Evolutionary conservation across 345 rosid genomes (phyloP).

Genomic region (Triadica sebifera): DNA sequence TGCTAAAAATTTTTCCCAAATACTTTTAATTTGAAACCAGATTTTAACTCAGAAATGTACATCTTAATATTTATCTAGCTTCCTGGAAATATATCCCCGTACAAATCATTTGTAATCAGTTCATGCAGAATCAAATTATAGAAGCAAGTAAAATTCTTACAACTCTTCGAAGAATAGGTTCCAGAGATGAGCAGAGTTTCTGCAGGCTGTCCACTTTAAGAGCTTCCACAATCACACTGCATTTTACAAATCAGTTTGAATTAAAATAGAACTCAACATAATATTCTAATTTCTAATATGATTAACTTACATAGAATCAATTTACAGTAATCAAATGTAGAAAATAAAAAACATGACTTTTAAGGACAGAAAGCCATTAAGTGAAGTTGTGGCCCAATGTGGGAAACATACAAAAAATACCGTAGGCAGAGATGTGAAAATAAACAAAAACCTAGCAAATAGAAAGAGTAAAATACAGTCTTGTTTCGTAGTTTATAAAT

Average conservation of each 20-base stretch:
- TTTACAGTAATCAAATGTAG: background rate
- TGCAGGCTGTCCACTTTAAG: slow-evolving; percentile 93
- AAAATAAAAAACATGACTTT: background rate
- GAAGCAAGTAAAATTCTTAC: slow-evolving; percentile 44
- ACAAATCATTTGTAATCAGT: background rate
- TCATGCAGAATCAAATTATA: background rate
- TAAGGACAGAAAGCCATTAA: background rate
- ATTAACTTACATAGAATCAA: background rate
- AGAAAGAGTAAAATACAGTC: background rate
- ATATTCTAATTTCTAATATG: background rate
- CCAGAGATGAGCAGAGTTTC: slow-evolving; percentile 95
- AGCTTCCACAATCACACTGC: slow-evolving; percentile 96
- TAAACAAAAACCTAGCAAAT: background rate
- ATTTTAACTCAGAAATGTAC: background rate
- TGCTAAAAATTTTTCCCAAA: background rate
- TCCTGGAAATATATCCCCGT: no score
- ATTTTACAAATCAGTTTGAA: slow-evolving; percentile 4
- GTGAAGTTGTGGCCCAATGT: background rate
- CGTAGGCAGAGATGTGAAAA: background rate
- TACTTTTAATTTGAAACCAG: background rate
- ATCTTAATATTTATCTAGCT: background rate
- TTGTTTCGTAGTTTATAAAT: background rate
- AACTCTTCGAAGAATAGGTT: slow-evolving; percentile 95
- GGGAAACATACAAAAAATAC: background rate
- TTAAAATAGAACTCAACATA: slow-evolving; percentile 3